Conservation (phyloP, 306 rosid species). For the Castanea sativa region DNA sequence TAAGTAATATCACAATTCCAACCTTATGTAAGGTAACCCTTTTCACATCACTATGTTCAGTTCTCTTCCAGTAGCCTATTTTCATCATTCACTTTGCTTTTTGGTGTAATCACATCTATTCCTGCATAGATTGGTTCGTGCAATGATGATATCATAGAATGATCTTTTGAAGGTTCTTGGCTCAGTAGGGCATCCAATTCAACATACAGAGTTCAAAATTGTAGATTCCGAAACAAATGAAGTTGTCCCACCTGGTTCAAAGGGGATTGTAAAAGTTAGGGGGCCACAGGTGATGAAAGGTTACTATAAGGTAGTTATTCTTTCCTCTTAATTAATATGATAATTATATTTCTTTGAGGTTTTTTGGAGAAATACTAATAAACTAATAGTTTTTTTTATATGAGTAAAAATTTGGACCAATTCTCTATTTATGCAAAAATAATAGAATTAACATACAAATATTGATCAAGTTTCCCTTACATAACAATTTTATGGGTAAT, state of each 20-base stretch:
- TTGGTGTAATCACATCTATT: slow-evolving; percentile 7
- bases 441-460: neutral
- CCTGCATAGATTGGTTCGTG: slow-evolving; percentile 25
- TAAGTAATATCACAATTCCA: slow-evolving; percentile 18
- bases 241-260: slow-evolving; percentile 77
- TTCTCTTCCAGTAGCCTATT: slow-evolving; percentile 14
- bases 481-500: neutral
- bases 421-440: too few relatives aligned
- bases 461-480: neutral
- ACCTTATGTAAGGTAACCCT: neutral
- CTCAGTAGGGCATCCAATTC: slow-evolving; percentile 84
- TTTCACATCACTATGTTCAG: neutral
- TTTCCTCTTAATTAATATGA: neutral
- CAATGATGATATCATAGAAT: slow-evolving; percentile 36
- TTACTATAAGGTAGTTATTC: slow-evolving; percentile 74
- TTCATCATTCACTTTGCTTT: slow-evolving; percentile 13
- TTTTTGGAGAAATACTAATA: neutral
- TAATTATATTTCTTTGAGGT: neutral
- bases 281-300: slow-evolving; percentile 95
- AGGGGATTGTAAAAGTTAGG: slow-evolving; percentile 69
- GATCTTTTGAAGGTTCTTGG: slow-evolving; percentile 83
- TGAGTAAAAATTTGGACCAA: too few relatives aligned
- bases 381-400: neutral
- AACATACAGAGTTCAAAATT: slow-evolving; percentile 69
- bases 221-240: slow-evolving; percentile 70